Conservation (phyloP, 192 early-diverging fungal genomes). For the Funneliformis mosseae region DNA sequence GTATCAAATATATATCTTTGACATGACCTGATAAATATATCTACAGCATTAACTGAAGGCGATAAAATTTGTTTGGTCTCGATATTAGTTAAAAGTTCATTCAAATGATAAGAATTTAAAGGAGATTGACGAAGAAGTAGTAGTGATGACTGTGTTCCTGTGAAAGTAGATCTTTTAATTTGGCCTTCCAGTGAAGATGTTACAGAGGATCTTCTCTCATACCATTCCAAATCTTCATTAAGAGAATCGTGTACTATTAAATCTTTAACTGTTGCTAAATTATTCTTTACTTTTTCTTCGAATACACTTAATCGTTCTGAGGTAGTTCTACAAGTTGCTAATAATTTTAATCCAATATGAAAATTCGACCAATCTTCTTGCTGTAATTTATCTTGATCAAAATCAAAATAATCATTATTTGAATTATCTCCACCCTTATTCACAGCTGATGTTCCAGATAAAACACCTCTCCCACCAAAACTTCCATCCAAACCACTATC, state of each 20-base stretch:
- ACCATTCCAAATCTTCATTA: conserved; percentile 11
- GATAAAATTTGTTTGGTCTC: conserved; percentile 29
- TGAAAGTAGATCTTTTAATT: conserved; percentile 15
- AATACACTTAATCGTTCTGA: conserved; percentile 46
- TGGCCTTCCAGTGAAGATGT: background rate
- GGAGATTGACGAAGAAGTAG: conserved; percentile 51
- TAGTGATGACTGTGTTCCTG: conserved; percentile 44
- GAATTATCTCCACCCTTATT: conserved; percentile 32
- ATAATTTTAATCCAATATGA: conserved; percentile 64
- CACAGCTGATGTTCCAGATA: conserved; percentile 7
- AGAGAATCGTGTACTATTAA: conserved; percentile 33
- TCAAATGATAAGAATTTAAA: conserved; percentile 55
- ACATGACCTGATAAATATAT: conserved; percentile 42
- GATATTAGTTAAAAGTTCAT: conserved; percentile 40
- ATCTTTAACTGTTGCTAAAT: conserved; percentile 32
- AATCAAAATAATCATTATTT: conserved; percentile 48
- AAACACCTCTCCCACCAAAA: background rate
- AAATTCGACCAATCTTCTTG: conserved; percentile 64
- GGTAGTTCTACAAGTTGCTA: conserved; percentile 56
- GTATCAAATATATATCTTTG: conserved; percentile 65
- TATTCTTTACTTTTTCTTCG: conserved; percentile 43
- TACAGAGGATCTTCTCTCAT: conserved; percentile 1
- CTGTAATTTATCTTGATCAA: conserved; percentile 48
- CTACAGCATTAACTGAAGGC: conserved; percentile 19
- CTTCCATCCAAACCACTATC: conserved; percentile 46